These are phyloP conservation scores for Dalechampia spathulata DNA, from an alignment of 441 rosid genomes.

Conservation along the genomic window DNA sequence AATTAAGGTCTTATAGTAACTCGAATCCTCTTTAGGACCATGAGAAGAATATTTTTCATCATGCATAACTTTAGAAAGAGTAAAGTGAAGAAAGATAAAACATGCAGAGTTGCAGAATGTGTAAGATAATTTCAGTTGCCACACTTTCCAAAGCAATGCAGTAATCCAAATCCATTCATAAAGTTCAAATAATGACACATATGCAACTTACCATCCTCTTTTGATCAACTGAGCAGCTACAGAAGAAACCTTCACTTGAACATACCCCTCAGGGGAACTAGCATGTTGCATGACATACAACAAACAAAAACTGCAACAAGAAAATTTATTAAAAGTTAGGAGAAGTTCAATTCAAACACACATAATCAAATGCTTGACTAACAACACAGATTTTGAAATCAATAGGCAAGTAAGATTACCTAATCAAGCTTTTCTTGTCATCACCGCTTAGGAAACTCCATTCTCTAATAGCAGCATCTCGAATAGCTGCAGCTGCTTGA, in stretches of 20 bases:
- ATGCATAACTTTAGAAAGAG: not conserved
- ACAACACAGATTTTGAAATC: too few species aligned
- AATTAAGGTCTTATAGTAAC: not conserved
- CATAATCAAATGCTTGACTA: not conserved
- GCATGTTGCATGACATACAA: constrained; percentile 80
- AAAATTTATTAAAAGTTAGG: not conserved
- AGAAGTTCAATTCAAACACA: too few species aligned
- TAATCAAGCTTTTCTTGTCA: constrained; percentile 72
- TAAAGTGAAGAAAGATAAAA: not conserved
- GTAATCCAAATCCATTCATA: not conserved
- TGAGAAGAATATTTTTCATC: too few species aligned
- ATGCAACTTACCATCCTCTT: constrained; percentile 85
- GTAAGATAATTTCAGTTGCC: not conserved
- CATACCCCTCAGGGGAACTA: constrained; percentile 76
- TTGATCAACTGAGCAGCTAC: constrained; percentile 96
- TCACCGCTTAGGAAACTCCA: constrained; percentile 76
- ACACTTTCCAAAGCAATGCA: not conserved
- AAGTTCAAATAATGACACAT: not conserved
- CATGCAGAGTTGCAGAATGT: not conserved
- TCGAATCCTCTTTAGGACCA: too few species aligned
- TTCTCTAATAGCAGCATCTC: constrained; percentile 93
- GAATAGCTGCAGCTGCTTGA: constrained; percentile 94
- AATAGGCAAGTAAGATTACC: constrained; percentile 24
- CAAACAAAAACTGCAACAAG: constrained; percentile 72
- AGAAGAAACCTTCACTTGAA: constrained; percentile 83